Base-by-base conservation (phyloP, 345 rosid genomes). In the Eucalyptus pauciflora region DNA sequence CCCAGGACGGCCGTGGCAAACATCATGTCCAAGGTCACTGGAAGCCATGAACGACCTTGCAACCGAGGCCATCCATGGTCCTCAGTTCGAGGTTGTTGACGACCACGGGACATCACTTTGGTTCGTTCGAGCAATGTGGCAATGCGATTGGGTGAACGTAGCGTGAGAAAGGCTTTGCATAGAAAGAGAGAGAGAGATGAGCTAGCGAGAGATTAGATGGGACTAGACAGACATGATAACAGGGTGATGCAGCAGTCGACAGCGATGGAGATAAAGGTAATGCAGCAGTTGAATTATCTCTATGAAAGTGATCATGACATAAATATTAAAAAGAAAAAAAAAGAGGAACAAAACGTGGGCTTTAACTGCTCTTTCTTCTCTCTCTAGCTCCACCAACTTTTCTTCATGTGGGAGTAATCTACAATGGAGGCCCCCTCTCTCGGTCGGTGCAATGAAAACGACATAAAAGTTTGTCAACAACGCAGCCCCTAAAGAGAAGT, bases 261-360 rank as follows among this genome's bases (percentile, higher is more conserved):
- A 64, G 8, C 41, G 9, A 64, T n/a, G 37, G 76, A 64, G 18
- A 14, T n/a, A 2, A 64, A 64, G 18, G 5, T n/a, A 10, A 41
- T 41, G 41, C 41, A 41, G 41, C 41, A 41, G 41, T 41, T 41
- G 41, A 41, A 41, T 41, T 41, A 41, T 41, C 41, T 41, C 41
- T 5, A 41, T 3, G 7, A 3, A 5, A 69, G 25, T 71, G 7
- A 3, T 37, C 45, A 10, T 0, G 45, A 17, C 24, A 37, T 37
- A 37, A 71, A 37, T 10, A 18, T 18, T 7, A 1, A 10, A 69
- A 17, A 8, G 17, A 1, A 8, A 33, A 33, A 33, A 1, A 71
- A 10, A 7, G 31, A n/a, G 18, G 3, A 7, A 31, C 16, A 67
- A 64, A n/a, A 64, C 3, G 17, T 13, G 43, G 20, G 33, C 11